Base-by-base conservation (phyloP, 2,329 filamentous ascomycete species). In the Diaporthe eres region DNA sequence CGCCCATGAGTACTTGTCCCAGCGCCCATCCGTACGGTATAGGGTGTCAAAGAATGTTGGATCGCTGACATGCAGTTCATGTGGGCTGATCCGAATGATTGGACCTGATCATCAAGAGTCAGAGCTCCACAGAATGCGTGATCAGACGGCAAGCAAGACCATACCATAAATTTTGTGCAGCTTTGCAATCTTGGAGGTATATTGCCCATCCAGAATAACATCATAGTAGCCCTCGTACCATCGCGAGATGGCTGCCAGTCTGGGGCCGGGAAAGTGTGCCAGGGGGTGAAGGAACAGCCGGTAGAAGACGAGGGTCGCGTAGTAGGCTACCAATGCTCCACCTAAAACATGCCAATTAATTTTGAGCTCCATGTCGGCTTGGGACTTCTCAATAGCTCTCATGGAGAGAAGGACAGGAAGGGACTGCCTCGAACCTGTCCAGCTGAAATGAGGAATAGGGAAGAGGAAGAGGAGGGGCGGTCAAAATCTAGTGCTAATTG, bases 141-240 rank as follows among this genome's bases (percentile, higher is more conserved):
- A 42, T 2, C 13, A 2, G 34, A 12, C 34, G 34, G n/a, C 5
- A 12, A 51, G 8, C 4, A 19, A 22, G 8, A 25, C n/a, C 28
- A 13, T 39, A 74, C 86, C 86, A 74, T 87, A 88, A 77, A 80
- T 77, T 63, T 84, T 78, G 78, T 88, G 86, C 78, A 88, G 79
- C 71, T 84, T 80, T 57, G 81, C 78, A 31, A 88, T 85, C 74
- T 86, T 83, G 78, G 83, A 85, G 19, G 81, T 85, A 76, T 86
- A 87, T 78, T 85, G 81, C 2, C 86, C 86, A 8, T 83, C 82
- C 8, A 84, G 80, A 57, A 85, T 73, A 28, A 87, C 80, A 73
- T 88, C 86, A 75, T 87, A 87, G 79, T 86, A 88, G 67, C 83
- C 82, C 77, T 85, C 84, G 74, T 85, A 86, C 80, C 82, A 84